Evolutionary conservation across 306 rosid genomes (phyloP).

Genomic region (Mimosa bimucronata): DNA sequence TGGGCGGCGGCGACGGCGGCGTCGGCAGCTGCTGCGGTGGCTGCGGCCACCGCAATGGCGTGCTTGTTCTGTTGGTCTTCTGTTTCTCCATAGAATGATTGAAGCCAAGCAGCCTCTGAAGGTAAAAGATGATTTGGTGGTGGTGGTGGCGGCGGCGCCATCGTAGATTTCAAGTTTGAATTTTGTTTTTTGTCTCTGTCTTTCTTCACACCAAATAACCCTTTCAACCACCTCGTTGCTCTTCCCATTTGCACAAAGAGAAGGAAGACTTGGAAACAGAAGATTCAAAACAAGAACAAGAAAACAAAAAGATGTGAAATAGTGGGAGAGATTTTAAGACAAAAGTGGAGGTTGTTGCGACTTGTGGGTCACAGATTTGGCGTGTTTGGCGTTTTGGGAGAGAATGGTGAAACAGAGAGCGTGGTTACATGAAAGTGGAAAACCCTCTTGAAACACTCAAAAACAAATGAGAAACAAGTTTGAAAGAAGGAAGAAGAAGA

Average conservation of each 20-base stretch:
- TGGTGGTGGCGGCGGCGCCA: conserved; percentile 59
- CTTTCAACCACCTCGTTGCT: conserved; percentile 80
- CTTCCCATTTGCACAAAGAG: conserved; percentile 62
- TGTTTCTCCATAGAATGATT: conserved; percentile 66
- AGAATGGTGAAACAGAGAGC: conserved; percentile 40
- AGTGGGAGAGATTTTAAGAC: conserved; percentile 32
- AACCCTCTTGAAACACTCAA: not conserved
- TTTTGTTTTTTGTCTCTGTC: conserved; percentile 52
- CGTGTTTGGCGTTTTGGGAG: conserved; percentile 39
- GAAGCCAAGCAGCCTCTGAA: conserved; percentile 88
- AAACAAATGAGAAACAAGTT: not conserved
- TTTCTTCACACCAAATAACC: conserved; percentile 72
- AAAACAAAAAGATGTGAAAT: conserved; percentile 13
- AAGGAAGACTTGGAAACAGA: not conserved
- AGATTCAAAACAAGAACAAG: not conserved
- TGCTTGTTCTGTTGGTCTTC: conserved; percentile 87
- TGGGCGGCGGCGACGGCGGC: conserved; percentile 89
- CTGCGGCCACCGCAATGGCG: conserved; percentile 91
- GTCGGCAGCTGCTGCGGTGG: conserved; percentile 93
- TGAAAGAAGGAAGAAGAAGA: not conserved
- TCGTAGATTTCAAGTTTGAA: conserved; percentile 47
- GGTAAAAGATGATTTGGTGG: conserved; percentile 64
- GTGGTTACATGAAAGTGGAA: not conserved
- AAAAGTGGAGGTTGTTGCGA: not conserved
- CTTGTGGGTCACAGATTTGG: conserved; percentile 36